Conservation (phyloP, 1,284 basidiomycete species). For the Dichomitus squalens region DNA sequence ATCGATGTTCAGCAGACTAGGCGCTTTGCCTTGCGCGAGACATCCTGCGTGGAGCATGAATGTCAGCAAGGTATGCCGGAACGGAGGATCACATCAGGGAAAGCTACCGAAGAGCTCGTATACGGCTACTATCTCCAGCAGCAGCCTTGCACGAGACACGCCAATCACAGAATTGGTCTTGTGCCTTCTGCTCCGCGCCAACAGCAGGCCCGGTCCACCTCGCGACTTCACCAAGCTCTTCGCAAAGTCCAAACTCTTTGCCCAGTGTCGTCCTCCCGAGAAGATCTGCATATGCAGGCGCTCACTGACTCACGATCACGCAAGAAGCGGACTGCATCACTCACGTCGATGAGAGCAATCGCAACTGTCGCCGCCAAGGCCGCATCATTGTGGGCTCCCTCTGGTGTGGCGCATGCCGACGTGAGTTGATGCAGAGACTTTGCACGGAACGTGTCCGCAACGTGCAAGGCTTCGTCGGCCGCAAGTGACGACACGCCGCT, state of each 20-base stretch:
- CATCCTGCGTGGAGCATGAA: constrained; percentile 32
- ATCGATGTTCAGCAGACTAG: constrained; percentile 40
- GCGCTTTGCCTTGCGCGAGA: constrained; percentile 43
- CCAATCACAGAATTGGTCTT: constrained; percentile 35
- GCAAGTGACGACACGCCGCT: constrained; percentile 26
- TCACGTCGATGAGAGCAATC: constrained; percentile 44
- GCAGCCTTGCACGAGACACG: constrained; percentile 40
- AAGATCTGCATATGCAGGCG: constrained; percentile 41
- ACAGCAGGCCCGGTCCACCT: constrained; percentile 39
- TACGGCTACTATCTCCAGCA: constrained; percentile 49
- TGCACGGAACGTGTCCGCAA: constrained; percentile 30
- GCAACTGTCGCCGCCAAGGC: constrained; percentile 42
- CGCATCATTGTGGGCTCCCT: constrained; percentile 39
- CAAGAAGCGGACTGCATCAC: constrained; percentile 25
- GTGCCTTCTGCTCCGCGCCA: constrained; percentile 39
- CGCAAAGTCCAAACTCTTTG: constrained; percentile 44
- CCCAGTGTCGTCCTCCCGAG: constrained; percentile 44
- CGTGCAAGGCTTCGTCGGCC: constrained; percentile 32
- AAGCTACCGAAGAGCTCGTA: constrained; percentile 46
- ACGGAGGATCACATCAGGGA: background rate
- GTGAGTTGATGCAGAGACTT: constrained; percentile 33
- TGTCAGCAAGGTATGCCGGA: background rate
- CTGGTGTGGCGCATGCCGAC: constrained; percentile 29
- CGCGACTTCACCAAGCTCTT: constrained; percentile 43
- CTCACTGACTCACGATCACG: constrained; percentile 6